Conservation (phyloP, 2,329 filamentous ascomycete genomes). For the Pseudopithomyces chartarum region DNA sequence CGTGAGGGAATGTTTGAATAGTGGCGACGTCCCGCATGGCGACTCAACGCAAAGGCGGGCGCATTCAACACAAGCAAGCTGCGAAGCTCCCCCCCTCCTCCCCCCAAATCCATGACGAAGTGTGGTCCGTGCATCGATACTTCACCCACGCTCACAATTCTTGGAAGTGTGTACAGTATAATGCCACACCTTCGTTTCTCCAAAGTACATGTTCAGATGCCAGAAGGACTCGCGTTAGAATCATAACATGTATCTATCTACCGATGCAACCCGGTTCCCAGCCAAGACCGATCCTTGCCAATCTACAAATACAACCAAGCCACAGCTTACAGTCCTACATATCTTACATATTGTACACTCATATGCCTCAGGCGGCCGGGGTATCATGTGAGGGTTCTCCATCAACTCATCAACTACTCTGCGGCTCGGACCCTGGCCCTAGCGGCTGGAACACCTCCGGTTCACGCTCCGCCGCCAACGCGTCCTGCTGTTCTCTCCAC, state of each 20-base stretch:
- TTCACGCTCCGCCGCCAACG: slow-evolving; percentile 54
- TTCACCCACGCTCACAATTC: background rate
- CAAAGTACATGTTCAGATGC: background rate
- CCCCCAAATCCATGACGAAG: slow-evolving; percentile 5
- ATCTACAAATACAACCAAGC: background rate
- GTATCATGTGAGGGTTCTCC: background rate
- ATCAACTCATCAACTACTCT: background rate
- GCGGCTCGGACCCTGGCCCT: slow-evolving; percentile 31
- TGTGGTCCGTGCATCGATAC: slow-evolving; percentile 4
- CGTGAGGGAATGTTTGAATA: background rate
- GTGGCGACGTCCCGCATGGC: slow-evolving; percentile 3
- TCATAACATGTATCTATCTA: background rate
- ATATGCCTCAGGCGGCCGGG: background rate
- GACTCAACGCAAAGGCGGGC: slow-evolving; percentile 7
- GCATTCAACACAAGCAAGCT: slow-evolving; percentile 2
- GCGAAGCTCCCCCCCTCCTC: background rate
- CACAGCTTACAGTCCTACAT: background rate
- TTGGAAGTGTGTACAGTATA: too few species aligned
- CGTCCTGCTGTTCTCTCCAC: slow-evolving; percentile 62
- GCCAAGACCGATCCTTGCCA: background rate
- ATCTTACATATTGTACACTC: slow-evolving; percentile 5
- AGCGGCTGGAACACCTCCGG: slow-evolving; percentile 40
- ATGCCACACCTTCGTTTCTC: too few species aligned
- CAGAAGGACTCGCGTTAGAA: too few species aligned
- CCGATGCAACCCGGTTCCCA: background rate